Evolutionary conservation across 768 basidiomycete species (phyloP).

Genomic region (Roridomyces roridus): DNA sequence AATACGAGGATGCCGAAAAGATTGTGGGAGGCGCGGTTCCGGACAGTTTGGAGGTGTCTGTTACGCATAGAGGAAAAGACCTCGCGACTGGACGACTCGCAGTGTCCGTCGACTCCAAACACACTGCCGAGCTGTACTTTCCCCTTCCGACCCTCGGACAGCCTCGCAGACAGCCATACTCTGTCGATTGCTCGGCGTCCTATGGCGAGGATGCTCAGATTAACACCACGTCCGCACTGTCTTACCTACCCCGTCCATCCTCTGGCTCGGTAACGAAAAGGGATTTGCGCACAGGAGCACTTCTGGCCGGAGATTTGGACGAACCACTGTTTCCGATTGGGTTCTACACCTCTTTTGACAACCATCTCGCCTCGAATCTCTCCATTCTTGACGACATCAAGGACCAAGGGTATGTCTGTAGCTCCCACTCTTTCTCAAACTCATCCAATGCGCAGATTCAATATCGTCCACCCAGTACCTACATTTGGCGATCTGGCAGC

Average conservation of each 20-base stretch:
- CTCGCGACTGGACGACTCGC: background rate
- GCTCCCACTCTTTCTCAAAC: background rate
- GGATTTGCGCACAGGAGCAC: constrained; percentile 50
- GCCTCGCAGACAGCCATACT: constrained; percentile 16
- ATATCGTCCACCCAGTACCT: constrained; percentile 61
- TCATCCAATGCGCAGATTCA: constrained; percentile 11
- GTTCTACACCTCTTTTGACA: constrained; percentile 56
- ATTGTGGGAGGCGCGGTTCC: background rate
- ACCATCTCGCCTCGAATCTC: constrained; percentile 47
- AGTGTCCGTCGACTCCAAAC: constrained; percentile 3
- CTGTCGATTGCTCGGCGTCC: constrained; percentile 11
- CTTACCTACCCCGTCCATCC: constrained; percentile 47
- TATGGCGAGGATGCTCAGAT: background rate
- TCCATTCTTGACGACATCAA: constrained; percentile 50
- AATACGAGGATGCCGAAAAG: constrained; percentile 1
- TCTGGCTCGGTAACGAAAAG: constrained; percentile 51
- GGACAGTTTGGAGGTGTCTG: constrained; percentile 8
- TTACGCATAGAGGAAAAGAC: background rate
- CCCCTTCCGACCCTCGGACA: constrained; percentile 21
- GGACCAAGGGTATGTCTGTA: constrained; percentile 43
- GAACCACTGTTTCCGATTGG: constrained; percentile 59
- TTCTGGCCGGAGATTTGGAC: constrained; percentile 40
- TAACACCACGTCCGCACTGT: constrained; percentile 27
- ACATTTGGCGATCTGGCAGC: constrained; percentile 53
- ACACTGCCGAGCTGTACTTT: constrained; percentile 17